A percentile compares a stretch with the other conserved stretches of the same genome.
These are phyloP conservation scores for Candida nanaspora DNA, from an alignment of 805 yeast species.

Conservation along the genomic window DNA sequence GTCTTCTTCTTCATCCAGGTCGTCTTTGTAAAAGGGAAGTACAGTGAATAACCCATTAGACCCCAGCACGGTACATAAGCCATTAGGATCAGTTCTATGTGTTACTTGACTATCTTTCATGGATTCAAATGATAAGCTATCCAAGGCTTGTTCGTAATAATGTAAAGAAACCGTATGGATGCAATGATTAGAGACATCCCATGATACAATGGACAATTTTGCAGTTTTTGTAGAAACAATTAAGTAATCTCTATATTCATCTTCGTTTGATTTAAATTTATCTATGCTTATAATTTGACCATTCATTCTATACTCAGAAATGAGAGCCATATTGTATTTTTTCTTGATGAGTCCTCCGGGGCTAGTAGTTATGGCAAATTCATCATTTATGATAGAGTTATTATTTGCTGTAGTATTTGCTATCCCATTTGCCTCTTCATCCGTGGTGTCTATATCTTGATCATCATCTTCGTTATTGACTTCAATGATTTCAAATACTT, in stretches of 20 bases:
- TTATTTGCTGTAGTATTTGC: background rate
- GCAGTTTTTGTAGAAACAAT: conserved; percentile 66
- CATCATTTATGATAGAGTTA: background rate
- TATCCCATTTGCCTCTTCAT: background rate
- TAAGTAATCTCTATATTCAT: conserved; percentile 46
- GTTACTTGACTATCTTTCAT: conserved; percentile 29
- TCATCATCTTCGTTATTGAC: conserved; percentile 12
- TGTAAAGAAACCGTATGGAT: conserved; percentile 77
- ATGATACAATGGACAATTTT: conserved; percentile 67
- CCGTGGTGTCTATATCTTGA: background rate
- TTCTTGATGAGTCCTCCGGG: conserved; percentile 1
- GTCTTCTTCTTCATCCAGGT: conserved; percentile 34
- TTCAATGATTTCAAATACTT: conserved; percentile 42
- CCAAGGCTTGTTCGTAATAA: conserved; percentile 70
- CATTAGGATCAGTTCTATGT: conserved; percentile 56
- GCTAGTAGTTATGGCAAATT: background rate
- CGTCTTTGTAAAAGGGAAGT: conserved; percentile 50
- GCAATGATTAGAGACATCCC: conserved; percentile 49
- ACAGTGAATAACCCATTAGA: conserved; percentile 66
- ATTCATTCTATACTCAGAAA: conserved; percentile 62
- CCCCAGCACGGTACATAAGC: conserved; percentile 47
- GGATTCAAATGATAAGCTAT: conserved; percentile 38
- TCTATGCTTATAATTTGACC: conserved; percentile 61
- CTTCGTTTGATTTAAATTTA: conserved; percentile 41
- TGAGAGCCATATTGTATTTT: conserved; percentile 29